Evolutionary conservation across 768 basidiomycete species (phyloP), one percentile per base, ranked within the genome.

Genomic region (Polyporus arcularius): DNA sequence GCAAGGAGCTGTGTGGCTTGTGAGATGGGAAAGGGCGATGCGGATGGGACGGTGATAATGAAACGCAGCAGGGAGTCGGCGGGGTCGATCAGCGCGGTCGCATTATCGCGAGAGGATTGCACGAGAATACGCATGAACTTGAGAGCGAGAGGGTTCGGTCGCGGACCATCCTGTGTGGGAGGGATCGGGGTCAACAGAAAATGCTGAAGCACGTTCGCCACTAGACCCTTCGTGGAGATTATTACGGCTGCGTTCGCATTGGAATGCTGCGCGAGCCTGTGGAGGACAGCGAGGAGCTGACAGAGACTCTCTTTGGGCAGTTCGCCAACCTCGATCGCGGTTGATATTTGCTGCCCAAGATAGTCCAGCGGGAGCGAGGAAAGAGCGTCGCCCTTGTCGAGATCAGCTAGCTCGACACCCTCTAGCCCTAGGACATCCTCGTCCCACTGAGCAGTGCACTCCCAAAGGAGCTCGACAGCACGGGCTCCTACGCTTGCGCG

Each of bases 31-130:
- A 82, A 80, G 0, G 79, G 71, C 3, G 77, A 78, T 2, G 74
- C 65, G 26, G 79, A 67, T 32, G 86, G 90, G 28, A 84, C 78
- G 52, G 79, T 75, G 0, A 85, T 78, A 49, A 93, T 70, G 68
- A 92, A 96, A 26, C 90, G 85, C 46, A 96, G 77, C 1, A 92
- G 80, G 0, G 85, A 77, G 65, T 91, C 88, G 1, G 85, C 80
- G 16, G 81, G 74, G 14, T 82, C 82, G 38, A 81, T 68, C 7
- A 94, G 73, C 6, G 76, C 75, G 10, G 72, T 72, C 0, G 94
- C 94, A 59, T 85, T 88, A 1, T 75, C 65, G n/a, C 94, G 84
- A 0, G 92, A 91, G 1, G 90, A 82, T 2, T 73, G 72, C 0
- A 85, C 85, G 31, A 94, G 78, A 0, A 78, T 78, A 12, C 69